Base-by-base conservation (phyloP, 352 stramenopile species). In the Pythium scleroteichum region DNA sequence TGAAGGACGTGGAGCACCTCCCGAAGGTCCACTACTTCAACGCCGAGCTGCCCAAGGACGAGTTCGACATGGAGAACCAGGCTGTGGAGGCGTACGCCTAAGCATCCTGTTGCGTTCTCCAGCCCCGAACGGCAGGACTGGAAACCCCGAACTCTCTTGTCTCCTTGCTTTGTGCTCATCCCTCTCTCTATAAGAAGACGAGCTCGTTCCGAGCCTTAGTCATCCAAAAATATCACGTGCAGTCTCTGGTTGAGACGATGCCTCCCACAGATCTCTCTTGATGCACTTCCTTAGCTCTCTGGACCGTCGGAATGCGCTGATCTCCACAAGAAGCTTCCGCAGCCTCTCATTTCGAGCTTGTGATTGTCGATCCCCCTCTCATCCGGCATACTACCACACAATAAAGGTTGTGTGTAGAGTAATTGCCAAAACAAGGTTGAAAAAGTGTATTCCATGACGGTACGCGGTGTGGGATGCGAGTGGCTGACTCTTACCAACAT, bases 21-120 rank as follows among this genome's bases (percentile, higher is more conserved):
- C 85, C 87, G 16, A 83, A 88, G 68, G 87, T 96, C 24, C 75
- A 83, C 56, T 96, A 76, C 77, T 70, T 79, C 58, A 95, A 95
- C 72, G 71, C 68, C 39, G 68, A 75, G 12, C 46, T 79, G 42
- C 69, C 79, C 0, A 75, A 66, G 40, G 63, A 73, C 9, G 78
- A 84, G 57, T 74, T 83, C 45, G 57, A 82, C 46, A 48, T 78
- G 35, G 56, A 81, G 64, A 63, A 63, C 33, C 46, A 69, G 46
- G 51, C 62, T 4, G 29, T 35, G 5, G 72, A 77, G 63, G 72
- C 72, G 20, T 80, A 73, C 63, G 72, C 72, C 22, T 80, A 74
- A 64, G 44, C 32, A 46, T 17, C 26, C 27, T 35, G 5, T 5
- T 10, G 5, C 29, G 10, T 35, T 35, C 29, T 35, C 29, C 29